Base-by-base conservation (phyloP, 805 yeast genomes). In the Groenewaldozyma salmanticensis region DNA sequence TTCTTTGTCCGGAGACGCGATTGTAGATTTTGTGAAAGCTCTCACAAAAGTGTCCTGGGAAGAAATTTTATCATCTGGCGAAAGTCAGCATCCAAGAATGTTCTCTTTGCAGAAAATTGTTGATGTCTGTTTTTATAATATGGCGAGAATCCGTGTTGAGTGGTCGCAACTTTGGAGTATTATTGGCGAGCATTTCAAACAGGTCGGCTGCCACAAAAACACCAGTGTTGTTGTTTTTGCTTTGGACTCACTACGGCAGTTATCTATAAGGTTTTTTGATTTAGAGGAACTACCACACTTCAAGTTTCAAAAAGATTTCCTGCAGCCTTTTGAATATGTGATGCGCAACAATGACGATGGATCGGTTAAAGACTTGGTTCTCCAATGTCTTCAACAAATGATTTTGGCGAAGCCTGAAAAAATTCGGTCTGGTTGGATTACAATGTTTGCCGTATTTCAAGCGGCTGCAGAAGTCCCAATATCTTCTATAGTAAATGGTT, bases 161-260 rank as follows among this genome's bases (percentile, higher is more conserved):
- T 92, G 98, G 96, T 77, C 95, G 4, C 90, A 85, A 41, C 69
- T 92, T 44, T 92, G 99, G 99, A 75, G 82, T 13, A 81, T 84
- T 6, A 83, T 92, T 83, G 95, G 95, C 13, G 83, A 75, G 43
- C 83, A 84, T 33, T 92, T 92, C 65, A 84, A 85, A 49, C 74
- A 70, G 37, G 88, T 87, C 48, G 94, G 94, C 2, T 79, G 94
- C 44, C 82, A 84, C 56, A 62, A 75, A 31, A 90, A 88, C 54
- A 65, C 71, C 22, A 77, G 78, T 1, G 81, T 92, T 46, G 87
- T 82, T 1, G 77, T 82, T 52, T 88, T 92, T 64, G 97, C 98
- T 0, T 67, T 94, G 42, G 97, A 92, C 58, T 88, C 97, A 0
- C 71, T 92, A 51, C 76, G 97, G 53, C 99, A 92, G 62, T 68